Evolutionary conservation across 2,329 filamentous ascomycete genomes (phyloP), one percentile per base, ranked within the genome.

Genomic region (Trichophyton simii): DNA sequence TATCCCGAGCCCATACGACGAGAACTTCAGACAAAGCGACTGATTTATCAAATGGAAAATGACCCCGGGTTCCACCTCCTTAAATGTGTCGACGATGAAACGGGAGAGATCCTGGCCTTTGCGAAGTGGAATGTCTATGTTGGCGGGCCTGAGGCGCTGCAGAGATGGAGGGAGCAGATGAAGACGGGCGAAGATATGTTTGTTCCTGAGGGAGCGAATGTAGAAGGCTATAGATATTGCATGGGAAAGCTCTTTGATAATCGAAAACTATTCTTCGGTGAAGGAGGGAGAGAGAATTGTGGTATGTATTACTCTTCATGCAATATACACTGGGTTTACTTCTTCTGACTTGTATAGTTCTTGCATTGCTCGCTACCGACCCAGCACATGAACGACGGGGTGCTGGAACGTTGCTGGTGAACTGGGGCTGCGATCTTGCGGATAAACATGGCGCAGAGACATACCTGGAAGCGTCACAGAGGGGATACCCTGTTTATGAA

Each of bases 331-430:
- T 38, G 1, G n/a, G 11, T 18, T 15, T 54, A 5, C 7, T 13
- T 60, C 13, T 20, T 54, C 15, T 54, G 6, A 34, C 20, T 7
- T 2, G 5, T 57, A 15, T 59, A 73, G 74, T 72, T 48, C 67
- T 77, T 3, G 63, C 66, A 4, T 34, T 68, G 1, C 68, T 77
- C 3, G 67, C 69, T 7, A 75, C 74, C 7, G 67, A 73, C 18
- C 69, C 68, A 0, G 63, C 65, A 7, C 68, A 67, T 61, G 67
- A 71, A 41, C 64, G 71, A 3, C 63, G 64, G 18, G 70, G 71
- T 8, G 64, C 71, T n/a, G 71, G 69, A 8, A 67, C 66, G 1
- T 62, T 67, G 18, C 61, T 72, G 11, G 59, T 72, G 13, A 62
- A 66, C 59, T 64, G 65, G 44, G 69, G 71, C 1, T 62, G 68